Base-by-base conservation (phyloP, 2,329 filamentous ascomycete species). In the Monilinia fructicola region DNA sequence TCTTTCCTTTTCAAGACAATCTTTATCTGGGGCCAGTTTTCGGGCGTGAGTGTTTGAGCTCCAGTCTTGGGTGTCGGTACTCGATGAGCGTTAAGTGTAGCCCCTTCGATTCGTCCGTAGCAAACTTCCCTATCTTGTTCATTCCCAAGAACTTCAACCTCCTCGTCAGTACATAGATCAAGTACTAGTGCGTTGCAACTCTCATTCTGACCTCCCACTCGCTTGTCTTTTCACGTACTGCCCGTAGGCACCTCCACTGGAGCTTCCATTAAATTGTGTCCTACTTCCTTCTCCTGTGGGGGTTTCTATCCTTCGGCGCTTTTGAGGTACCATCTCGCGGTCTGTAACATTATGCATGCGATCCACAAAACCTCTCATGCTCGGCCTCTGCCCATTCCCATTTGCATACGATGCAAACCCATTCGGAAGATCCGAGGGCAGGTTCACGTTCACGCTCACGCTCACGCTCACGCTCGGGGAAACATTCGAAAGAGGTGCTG, bases 291-390 rank as follows among this genome's bases (percentile, higher is more conserved):
- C 76, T 58, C 81, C 76, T 44, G 82, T 79, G 58, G 59, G 44
- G 11, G 82, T 79, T 26, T 78, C 75, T 11, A 84, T 77, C 74
- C 87, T 93, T 64, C 87, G 79, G 62, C 87, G 87, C 78, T 94
- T 94, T 38, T 82, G 79, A 26, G 90, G 86, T 3, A 83, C 81
- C 40, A 81, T 74, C 76, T 81, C 80, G 35, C 93, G 89, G 62
- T 89, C 84, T 71, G 91, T 84, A 18, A 96, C 85, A 71, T 89
- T 88, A 76, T 93, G 91, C 75, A 93, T 82, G 42, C 87, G 85
- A 77, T 96, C 91, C 55, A 96, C 86, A 79, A 93, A 86, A 65
- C 79, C 79, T 12, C 83, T 82, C 71, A 86, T 83, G 35, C 85
- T 84, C 61, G 44, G 44, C 42, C 18, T 60, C 38, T 40, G 35